Conservation (phyloP, 1,284 basidiomycete species). For the Sanguinoderma infundibulare region DNA sequence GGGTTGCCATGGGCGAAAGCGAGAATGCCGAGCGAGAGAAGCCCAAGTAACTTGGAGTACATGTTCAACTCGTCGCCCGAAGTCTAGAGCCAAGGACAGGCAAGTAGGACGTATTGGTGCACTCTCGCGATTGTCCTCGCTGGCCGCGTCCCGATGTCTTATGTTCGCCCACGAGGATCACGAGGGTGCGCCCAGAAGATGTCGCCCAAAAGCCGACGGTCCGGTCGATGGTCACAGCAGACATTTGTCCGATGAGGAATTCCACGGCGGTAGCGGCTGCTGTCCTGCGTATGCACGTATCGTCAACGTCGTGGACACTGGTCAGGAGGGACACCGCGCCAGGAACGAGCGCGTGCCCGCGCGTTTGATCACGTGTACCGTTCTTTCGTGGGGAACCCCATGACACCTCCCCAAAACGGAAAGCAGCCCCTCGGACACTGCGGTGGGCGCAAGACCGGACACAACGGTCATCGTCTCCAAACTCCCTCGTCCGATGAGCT, state of each 20-base stretch:
- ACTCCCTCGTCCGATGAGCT: not conserved
- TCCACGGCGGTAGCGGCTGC: not conserved
- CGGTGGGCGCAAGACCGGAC: no score
- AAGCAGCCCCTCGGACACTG: constrained; percentile 8
- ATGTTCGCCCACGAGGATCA: constrained; percentile 6
- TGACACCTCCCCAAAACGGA: not conserved
- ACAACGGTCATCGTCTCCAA: not conserved
- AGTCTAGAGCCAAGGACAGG: not conserved
- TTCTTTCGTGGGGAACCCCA: not conserved
- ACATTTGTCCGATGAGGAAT: not conserved
- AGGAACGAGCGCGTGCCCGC: not conserved
- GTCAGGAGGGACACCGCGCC: constrained; percentile 17
- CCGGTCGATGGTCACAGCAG: not conserved
- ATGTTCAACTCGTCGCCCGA: constrained; percentile 1
- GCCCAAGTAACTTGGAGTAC: constrained; percentile 9
- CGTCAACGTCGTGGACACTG: not conserved
- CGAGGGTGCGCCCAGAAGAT: constrained; percentile 2
- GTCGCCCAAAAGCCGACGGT: not conserved
- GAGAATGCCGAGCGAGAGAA: constrained; percentile 6
- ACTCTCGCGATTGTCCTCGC: not conserved
- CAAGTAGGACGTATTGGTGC: not conserved
- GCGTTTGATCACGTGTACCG: constrained; percentile 17
- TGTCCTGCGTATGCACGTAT: not conserved
- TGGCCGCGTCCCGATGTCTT: not conserved
- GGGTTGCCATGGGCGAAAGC: constrained; percentile 8